Conservation (phyloP, 108 stramenopile genomes). For the Cyclostephanos invisitatus region DNA sequence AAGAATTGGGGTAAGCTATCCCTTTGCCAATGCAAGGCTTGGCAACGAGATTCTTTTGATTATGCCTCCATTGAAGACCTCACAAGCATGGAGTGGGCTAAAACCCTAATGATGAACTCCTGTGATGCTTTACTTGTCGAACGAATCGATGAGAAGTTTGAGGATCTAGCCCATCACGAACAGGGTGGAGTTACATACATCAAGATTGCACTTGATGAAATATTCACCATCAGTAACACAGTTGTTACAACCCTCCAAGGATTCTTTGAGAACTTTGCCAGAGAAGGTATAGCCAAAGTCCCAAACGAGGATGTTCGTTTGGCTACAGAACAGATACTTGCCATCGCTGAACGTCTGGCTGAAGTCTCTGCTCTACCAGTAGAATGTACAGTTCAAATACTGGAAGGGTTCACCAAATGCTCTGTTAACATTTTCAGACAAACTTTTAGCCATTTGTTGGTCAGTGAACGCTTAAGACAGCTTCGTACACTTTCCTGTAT, state of each 20-base stretch:
- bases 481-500: not conserved
- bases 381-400: not conserved
- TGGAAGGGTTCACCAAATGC: not conserved
- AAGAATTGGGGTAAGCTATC: not conserved
- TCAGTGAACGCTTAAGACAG: not conserved
- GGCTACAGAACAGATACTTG: not conserved
- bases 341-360: slow-evolving; percentile 13
- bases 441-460: not conserved
- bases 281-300: slow-evolving; percentile 2
- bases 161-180: not conserved
- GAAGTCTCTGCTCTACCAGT: slow-evolving; percentile 3
- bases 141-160: slow-evolving; percentile 1
- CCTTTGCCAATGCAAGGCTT: not conserved
- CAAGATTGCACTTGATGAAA: slow-evolving; percentile 3
- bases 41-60: not conserved
- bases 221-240: slow-evolving; percentile 11
- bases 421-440: not conserved
- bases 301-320: slow-evolving; percentile 9
- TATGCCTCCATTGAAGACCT: not conserved
- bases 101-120: slow-evolving; percentile 5
- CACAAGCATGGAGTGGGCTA: slow-evolving; percentile 3
- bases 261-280: slow-evolving; percentile 9
- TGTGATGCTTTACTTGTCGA: not conserved
- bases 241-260: slow-evolving; percentile 4
- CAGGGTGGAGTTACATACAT: slow-evolving; percentile 11